phyloP scores from a whole-genome alignment of 75 land plant genomes.

The Picea glauca region DNA sequence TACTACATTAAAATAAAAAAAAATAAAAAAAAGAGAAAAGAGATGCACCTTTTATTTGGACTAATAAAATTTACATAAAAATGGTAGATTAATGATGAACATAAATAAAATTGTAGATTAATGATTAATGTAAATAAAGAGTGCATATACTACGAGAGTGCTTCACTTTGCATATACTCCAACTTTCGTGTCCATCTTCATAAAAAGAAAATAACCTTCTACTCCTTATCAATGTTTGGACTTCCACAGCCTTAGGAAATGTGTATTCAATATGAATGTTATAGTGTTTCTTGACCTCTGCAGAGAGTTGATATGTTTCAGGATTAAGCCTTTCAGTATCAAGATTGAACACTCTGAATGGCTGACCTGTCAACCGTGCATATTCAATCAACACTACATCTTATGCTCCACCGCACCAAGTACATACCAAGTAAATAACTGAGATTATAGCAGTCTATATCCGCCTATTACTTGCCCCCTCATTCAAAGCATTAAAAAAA shows the following conservation, averaged over 20 bases:
- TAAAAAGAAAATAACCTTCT: constrained; percentile 94
- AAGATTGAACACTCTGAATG: constrained; percentile 80
- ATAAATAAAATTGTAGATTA: too few species aligned
- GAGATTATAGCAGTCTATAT: neutral
- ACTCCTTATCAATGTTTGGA: constrained; percentile 68
- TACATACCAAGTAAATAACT: neutral
- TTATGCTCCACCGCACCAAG: constrained; percentile 74
- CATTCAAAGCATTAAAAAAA: neutral
- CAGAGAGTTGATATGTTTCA: constrained; percentile 70
- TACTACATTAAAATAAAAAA: too few species aligned
- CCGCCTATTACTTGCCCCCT: neutral
- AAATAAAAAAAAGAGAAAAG: too few species aligned
- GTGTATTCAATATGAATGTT: constrained; percentile 86
- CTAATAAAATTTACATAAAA: too few species aligned
- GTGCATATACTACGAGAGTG: constrained; percentile 1
- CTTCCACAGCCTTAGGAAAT: constrained; percentile 90
- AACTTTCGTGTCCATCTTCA: constrained; percentile 95
- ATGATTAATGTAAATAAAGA: too few species aligned
- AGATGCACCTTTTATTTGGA: too few species aligned
- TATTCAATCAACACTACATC: constrained; percentile 88
- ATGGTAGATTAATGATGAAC: too few species aligned
- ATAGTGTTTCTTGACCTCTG: constrained; percentile 83
- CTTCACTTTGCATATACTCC: constrained; percentile 79
- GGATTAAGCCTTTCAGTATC: constrained; percentile 85
- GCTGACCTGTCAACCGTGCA: constrained; percentile 71